Evolutionary conservation across 2,329 filamentous ascomycete genomes (phyloP), one percentile per base, ranked within the genome.

Genomic region (Aspergillus fumigatiaffinis): DNA sequence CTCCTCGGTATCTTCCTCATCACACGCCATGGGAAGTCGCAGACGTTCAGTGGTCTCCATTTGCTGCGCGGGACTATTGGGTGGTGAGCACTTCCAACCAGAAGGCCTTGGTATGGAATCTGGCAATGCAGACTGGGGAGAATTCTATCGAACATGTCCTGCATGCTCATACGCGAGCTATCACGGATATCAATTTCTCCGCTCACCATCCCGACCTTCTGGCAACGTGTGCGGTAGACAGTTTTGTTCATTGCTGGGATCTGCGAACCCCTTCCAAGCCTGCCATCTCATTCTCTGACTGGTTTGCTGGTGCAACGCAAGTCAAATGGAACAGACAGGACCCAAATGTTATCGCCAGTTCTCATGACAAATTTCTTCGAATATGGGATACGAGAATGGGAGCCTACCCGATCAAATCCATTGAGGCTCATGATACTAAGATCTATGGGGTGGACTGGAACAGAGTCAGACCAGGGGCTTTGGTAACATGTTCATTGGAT

Each of bases 371-470:
- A 51, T 91, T 87, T 77, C 79, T 97, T 47, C 88, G 91, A 59
- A 91, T 97, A 52, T 97, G 92, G 92, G 92, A 97, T 73, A 87
- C 90, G 68, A 83, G 92, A 51, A 90, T 88, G 68, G 86, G 91
- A 0, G 88, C 89, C 3, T 82, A 86, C 57, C 92, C 92, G 4
- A 76, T 97, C 47, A 87, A 87, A 59, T 93, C 91, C 17, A 95
- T 97, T 60, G 87, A 87, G 68, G 93, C 92, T 0, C 92, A 97
- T 68, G 86, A 85, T 32, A 96, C 92, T 41, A 97, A 96, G 74
- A 96, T 97, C 58, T 97, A 97, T 70, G 93, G 93, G 28, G 81
- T 97, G 35, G 93, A 97, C 74, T 97, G 93, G 93, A 95, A 95
- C 69, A 85, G 93, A 52, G 88, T 88, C 12, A 82, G 87, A 50